Evolutionary conservation across 495 filamentous ascomycete species (phyloP).

Genomic region (Haplographium delicatum): DNA sequence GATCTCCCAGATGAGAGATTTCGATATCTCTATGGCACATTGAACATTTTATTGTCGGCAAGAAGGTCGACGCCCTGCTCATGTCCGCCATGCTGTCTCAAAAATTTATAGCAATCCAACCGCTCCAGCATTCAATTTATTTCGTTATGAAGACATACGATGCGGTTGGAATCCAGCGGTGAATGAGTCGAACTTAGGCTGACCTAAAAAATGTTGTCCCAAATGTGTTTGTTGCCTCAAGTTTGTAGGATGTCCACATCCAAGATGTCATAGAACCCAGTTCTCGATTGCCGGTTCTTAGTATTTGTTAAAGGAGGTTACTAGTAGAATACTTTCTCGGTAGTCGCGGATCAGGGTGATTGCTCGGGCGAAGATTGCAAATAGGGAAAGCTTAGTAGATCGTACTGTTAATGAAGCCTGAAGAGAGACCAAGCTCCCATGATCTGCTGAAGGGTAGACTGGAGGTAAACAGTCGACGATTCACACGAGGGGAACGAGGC

Average conservation of each 20-base stretch:
- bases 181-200: background rate
- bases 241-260: slow-evolving; percentile 1
- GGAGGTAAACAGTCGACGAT: slow-evolving; percentile 10
- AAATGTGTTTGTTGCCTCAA: slow-evolving; percentile 4
- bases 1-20: slow-evolving; percentile 89
- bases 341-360: no score
- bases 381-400: no score
- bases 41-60: slow-evolving; percentile 96
- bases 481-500: slow-evolving; percentile 9
- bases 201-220: background rate
- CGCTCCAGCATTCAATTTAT: slow-evolving; percentile 4
- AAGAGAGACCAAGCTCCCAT: slow-evolving; percentile 6
- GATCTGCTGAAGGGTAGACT: slow-evolving; percentile 21
- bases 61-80: slow-evolving; percentile 57
- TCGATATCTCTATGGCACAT: slow-evolving; percentile 79
- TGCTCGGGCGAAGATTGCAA: no score
- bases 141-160: slow-evolving; percentile 16
- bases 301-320: no score
- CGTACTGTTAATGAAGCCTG: no score
- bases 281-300: no score
- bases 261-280: slow-evolving; percentile 4
- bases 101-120: slow-evolving; percentile 10
- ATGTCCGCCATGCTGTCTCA: slow-evolving; percentile 38
- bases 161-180: slow-evolving; percentile 1
- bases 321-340: no score